phyloP scores from a whole-genome alignment of 1,284 basidiomycete species.

The Rhodotorula glutinis region DNA sequence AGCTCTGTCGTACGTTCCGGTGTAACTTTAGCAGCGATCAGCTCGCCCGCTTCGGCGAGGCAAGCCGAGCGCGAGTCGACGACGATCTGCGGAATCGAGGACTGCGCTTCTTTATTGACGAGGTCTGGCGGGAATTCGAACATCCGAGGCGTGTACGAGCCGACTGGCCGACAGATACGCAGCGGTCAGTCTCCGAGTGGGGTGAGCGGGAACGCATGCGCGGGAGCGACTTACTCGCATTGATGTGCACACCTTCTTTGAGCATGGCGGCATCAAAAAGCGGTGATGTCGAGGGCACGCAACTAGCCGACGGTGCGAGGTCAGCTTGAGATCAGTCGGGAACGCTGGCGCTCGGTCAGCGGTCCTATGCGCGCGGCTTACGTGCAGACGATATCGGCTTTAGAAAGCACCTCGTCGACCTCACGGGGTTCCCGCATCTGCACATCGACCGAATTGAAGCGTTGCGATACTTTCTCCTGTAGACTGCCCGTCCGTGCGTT shows the following conservation, averaged over 20 bases:
- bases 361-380: background rate
- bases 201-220: no score
- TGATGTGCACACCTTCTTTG: conserved; percentile 32
- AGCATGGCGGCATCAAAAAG: conserved; percentile 27
- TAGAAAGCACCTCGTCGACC: background rate
- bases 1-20: conserved; percentile 11
- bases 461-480: background rate
- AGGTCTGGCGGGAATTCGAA: conserved; percentile 37
- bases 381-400: conserved; percentile 41
- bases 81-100: conserved; percentile 30
- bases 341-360: background rate
- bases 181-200: background rate
- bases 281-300: conserved; percentile 38
- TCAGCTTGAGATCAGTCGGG: no score
- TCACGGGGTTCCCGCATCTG: background rate
- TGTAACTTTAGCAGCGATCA: conserved; percentile 23
- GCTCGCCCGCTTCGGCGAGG: conserved; percentile 42
- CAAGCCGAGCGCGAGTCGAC: conserved; percentile 39
- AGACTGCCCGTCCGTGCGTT: conserved; percentile 10
- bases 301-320: conserved; percentile 31
- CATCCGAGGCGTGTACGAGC: conserved; percentile 42
- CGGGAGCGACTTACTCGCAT: conserved; percentile 27
- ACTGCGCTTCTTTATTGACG: conserved; percentile 2
- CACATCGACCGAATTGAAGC: conserved; percentile 2
- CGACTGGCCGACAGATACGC: conserved; percentile 16